phyloP scores from a whole-genome alignment of 495 filamentous ascomycete species.

The Penicillium samsonianum region DNA sequence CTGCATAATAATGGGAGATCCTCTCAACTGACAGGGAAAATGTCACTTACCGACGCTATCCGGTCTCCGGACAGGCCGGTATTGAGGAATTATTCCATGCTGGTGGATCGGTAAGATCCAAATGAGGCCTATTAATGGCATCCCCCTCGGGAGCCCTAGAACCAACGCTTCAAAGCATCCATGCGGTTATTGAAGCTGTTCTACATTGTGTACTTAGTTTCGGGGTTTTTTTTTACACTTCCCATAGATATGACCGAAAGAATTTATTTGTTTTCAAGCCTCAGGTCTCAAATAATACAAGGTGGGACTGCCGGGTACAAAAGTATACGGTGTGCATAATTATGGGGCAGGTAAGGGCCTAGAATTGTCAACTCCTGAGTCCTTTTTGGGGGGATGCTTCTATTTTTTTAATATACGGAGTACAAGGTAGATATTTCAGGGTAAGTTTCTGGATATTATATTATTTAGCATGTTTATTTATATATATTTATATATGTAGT shows the following conservation, averaged over 20 bases:
- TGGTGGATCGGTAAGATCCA: not conserved
- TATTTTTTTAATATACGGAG: not conserved
- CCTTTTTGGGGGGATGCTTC: not conserved
- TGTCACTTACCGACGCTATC: not conserved
- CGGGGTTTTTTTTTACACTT: not conserved
- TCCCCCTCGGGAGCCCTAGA: not conserved
- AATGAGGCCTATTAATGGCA: not conserved
- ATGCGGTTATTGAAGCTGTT: constrained; percentile 8
- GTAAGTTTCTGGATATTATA: not conserved
- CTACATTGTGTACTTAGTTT: constrained; percentile 10
- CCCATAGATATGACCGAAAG: constrained; percentile 10
- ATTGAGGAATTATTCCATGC: not conserved
- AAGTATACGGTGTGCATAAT: not conserved
- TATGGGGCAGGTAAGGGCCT: constrained; percentile 16
- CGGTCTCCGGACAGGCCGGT: not conserved
- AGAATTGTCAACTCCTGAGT: constrained; percentile 22
- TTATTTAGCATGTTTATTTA: not conserved
- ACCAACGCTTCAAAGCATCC: constrained; percentile 11
- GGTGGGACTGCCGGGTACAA: not conserved
- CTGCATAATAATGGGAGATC: constrained; percentile 11
- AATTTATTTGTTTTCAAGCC: constrained; percentile 6
- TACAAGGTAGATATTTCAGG: not conserved
- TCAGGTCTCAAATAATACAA: not conserved
- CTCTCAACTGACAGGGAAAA: not conserved
- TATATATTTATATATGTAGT: too few relatives aligned